Evolutionary conservation across 2,329 filamentous ascomycete genomes (phyloP).

Genomic region (Ophiostoma triangulosporum): DNA sequence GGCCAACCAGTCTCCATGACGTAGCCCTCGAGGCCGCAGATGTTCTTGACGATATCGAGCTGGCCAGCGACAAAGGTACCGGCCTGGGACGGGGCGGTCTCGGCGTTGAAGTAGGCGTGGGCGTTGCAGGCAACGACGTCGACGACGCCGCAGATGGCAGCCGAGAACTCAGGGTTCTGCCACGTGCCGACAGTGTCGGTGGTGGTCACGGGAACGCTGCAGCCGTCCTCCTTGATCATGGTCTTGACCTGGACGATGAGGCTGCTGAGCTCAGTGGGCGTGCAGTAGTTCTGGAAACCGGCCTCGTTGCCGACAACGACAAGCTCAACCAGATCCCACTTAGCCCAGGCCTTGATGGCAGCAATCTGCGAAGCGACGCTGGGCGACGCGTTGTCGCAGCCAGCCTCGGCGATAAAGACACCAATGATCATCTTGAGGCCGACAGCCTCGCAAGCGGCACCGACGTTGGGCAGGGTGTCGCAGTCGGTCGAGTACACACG

Average conservation of each 20-base stretch:
- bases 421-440: slow-evolving; percentile 74
- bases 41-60: slow-evolving; percentile 52
- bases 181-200: slow-evolving; percentile 75
- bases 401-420: slow-evolving; percentile 63
- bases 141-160: slow-evolving; percentile 54
- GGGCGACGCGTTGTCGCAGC: slow-evolving; percentile 42
- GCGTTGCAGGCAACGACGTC: slow-evolving; percentile 78
- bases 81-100: slow-evolving; percentile 47
- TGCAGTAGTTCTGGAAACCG: slow-evolving; percentile 59
- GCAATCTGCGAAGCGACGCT: slow-evolving; percentile 60
- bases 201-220: slow-evolving; percentile 65
- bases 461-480: slow-evolving; percentile 63
- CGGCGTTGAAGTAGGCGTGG: slow-evolving; percentile 85
- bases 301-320: slow-evolving; percentile 87
- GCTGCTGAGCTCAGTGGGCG: slow-evolving; percentile 46
- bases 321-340: slow-evolving; percentile 66
- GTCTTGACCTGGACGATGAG: slow-evolving; percentile 58
- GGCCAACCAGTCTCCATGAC: slow-evolving; percentile 93
- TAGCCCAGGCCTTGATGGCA: slow-evolving; percentile 55
- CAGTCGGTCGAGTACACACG: slow-evolving; percentile 93
- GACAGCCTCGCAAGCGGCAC: slow-evolving; percentile 49
- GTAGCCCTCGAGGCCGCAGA: slow-evolving; percentile 66
- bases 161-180: slow-evolving; percentile 45
- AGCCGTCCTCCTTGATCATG: slow-evolving; percentile 50
- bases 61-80: slow-evolving; percentile 66